These are phyloP conservation scores for Hypoxylon rubiginosum DNA, from an alignment of 2,329 filamentous ascomycete species.

Conservation along the genomic window DNA sequence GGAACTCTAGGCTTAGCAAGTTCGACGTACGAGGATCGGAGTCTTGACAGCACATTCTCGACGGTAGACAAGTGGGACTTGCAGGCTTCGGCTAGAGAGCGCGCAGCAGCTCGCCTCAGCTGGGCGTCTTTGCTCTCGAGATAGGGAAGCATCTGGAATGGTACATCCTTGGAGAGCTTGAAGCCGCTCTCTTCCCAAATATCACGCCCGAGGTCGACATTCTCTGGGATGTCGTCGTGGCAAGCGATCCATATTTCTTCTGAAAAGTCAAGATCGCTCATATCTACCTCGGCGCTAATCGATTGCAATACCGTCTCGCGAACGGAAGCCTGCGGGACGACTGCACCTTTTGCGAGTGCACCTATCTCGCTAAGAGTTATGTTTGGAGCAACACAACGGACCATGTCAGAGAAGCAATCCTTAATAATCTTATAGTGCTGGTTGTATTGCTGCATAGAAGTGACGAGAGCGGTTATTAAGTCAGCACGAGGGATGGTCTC, in stretches of 20 bases:
- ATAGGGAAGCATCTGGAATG: constrained; percentile 79
- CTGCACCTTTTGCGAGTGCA: constrained; percentile 81
- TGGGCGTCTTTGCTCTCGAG: constrained; percentile 84
- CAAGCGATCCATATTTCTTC: constrained; percentile 94
- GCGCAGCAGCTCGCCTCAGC: constrained; percentile 85
- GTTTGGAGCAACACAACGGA: constrained; percentile 85
- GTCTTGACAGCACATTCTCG: constrained; percentile 70
- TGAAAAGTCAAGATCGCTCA: constrained; percentile 87
- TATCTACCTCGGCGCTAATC: constrained; percentile 90
- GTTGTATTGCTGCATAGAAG: constrained; percentile 87
- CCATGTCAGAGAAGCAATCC: constrained; percentile 89
- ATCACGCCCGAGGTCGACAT: constrained; percentile 82
- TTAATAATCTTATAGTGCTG: constrained; percentile 97
- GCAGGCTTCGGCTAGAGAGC: constrained; percentile 82
- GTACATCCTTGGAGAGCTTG: constrained; percentile 73
- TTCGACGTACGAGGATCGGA: constrained; percentile 80
- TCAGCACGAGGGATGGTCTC: constrained; percentile 81
- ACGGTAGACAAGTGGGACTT: constrained; percentile 71
- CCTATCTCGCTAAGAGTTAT: constrained; percentile 79
- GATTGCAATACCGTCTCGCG: constrained; percentile 88
- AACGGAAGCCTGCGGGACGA: constrained; percentile 83
- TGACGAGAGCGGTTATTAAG: constrained; percentile 78
- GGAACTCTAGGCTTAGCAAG: constrained; percentile 86
- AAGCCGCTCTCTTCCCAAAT: constrained; percentile 98
- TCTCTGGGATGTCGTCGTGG: constrained; percentile 92